Conservation (phyloP, 2,329 filamentous ascomycete species). For the Aquanectria penicillioides region DNA sequence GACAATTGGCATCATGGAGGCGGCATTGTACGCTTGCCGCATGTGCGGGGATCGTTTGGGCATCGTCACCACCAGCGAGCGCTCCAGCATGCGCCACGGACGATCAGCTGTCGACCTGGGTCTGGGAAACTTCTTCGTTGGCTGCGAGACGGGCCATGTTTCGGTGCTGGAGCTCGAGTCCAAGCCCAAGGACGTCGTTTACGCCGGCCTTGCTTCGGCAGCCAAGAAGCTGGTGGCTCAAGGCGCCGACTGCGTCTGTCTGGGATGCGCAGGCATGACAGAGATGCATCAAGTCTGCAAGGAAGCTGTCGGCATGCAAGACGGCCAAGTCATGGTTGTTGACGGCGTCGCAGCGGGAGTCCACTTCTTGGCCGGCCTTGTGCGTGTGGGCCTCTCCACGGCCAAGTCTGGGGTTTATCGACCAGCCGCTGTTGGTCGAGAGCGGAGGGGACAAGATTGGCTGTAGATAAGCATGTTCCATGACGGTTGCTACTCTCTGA, state of each 20-base stretch:
- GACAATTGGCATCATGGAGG: slow-evolving; percentile 13
- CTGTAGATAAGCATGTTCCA: too few species aligned
- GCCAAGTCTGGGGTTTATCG: slow-evolving; percentile 3
- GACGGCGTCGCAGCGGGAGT: slow-evolving; percentile 5
- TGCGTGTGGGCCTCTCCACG: neutral
- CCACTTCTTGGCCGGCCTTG: neutral
- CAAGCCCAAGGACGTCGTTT: neutral
- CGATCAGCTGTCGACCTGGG: neutral
- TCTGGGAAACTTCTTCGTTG: slow-evolving; percentile 5
- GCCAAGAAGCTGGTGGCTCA: slow-evolving; percentile 2
- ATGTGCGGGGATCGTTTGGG: slow-evolving; percentile 4
- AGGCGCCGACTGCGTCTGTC: slow-evolving; percentile 8
- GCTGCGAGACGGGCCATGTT: slow-evolving; percentile 4
- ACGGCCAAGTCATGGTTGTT: slow-evolving; percentile 6
- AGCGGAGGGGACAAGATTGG: neutral
- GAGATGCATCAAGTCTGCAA: slow-evolving; percentile 8
- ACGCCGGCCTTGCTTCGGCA: neutral
- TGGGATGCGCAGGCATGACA: slow-evolving; percentile 13
- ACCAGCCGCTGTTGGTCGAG: neutral
- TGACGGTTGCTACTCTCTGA: too few species aligned
- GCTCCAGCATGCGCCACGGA: slow-evolving; percentile 2
- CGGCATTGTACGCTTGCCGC: slow-evolving; percentile 1
- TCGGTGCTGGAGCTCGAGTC: slow-evolving; percentile 11
- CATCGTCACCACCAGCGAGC: slow-evolving; percentile 10
- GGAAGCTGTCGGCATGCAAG: slow-evolving; percentile 9